Percentiles rank a stretch among this genome's conserved stretches.
These are phyloP conservation scores for Pirum gemmata DNA, from an alignment of 78 protist genomes.

Conservation along the genomic window DNA sequence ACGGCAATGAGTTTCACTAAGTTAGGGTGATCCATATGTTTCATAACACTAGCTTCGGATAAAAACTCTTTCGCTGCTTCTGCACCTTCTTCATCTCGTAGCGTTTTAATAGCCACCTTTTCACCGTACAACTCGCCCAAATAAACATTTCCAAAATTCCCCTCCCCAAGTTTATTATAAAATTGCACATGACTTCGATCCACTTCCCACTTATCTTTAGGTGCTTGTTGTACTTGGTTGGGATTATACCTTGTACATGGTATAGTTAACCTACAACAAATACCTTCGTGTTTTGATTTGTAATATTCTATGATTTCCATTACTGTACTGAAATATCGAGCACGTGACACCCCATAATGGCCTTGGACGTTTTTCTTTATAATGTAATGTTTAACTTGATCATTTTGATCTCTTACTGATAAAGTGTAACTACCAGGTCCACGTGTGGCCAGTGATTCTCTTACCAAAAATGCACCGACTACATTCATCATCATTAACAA, in stretches of 20 bases:
- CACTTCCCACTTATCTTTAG: not conserved
- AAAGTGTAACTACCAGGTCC: constrained; percentile 44
- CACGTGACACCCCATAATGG: not conserved
- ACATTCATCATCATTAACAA: not conserved
- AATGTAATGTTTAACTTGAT: constrained; percentile 46
- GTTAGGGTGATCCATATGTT: constrained; percentile 44
- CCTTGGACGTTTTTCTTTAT: not conserved
- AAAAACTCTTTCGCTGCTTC: constrained; percentile 45
- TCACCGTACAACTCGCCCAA: constrained; percentile 4
- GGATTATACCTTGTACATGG: no score
- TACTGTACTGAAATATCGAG: not conserved
- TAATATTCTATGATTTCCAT: constrained; percentile 20
- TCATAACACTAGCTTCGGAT: constrained; percentile 47
- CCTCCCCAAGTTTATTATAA: constrained; percentile 40
- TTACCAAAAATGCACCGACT: constrained; percentile 23
- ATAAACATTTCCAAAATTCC: constrained; percentile 54
- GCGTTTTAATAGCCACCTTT: constrained; percentile 48
- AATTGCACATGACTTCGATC: not conserved
- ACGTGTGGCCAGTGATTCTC: constrained; percentile 20
- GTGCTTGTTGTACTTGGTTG: not conserved
- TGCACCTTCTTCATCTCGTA: constrained; percentile 27
- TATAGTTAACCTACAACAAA: constrained; percentile 1
- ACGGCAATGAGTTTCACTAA: constrained; percentile 49
- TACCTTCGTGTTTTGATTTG: constrained; percentile 39
- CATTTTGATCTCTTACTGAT: constrained; percentile 28